phyloP scores from a whole-genome alignment of 129 eudicot genomes.

The Lactuca sativa region DNA sequence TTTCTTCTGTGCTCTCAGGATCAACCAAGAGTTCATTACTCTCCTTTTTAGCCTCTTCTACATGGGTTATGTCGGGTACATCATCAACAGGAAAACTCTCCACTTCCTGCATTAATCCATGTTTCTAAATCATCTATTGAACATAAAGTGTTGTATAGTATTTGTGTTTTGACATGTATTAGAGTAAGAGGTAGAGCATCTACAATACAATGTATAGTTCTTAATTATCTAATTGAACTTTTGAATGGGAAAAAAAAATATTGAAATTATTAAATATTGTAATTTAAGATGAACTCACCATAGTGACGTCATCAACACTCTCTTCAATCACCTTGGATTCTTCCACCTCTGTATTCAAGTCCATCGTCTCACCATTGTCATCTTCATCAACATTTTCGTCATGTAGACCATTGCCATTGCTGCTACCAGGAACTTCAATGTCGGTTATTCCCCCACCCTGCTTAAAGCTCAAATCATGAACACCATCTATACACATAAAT shows the following conservation, averaged over 20 bases:
- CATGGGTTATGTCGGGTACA: not conserved
- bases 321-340: not conserved
- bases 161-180: no score
- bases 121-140: not conserved
- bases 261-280: no score
- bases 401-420: conserved; percentile 12
- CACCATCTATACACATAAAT: not conserved
- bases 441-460: conserved; percentile 16
- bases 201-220: no score
- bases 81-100: conserved; percentile 10
- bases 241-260: no score
- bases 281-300: conserved; percentile 11
- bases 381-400: not conserved
- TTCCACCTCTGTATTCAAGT: conserved; percentile 9
- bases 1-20: not conserved
- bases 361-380: conserved; percentile 7
- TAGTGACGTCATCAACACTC: not conserved
- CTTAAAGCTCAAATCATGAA: conserved; percentile 12
- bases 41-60: conserved; percentile 5
- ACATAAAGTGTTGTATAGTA: not conserved
- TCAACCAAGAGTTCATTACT: not conserved
- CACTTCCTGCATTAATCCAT: conserved; percentile 16
- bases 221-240: no score
- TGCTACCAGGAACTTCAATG: not conserved
- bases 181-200: no score